Percentiles rank a stretch among this genome's conserved stretches.
Conservation (phyloP, 225 moss, liverwort and hornwort species). For the Bryum argenteum region DNA sequence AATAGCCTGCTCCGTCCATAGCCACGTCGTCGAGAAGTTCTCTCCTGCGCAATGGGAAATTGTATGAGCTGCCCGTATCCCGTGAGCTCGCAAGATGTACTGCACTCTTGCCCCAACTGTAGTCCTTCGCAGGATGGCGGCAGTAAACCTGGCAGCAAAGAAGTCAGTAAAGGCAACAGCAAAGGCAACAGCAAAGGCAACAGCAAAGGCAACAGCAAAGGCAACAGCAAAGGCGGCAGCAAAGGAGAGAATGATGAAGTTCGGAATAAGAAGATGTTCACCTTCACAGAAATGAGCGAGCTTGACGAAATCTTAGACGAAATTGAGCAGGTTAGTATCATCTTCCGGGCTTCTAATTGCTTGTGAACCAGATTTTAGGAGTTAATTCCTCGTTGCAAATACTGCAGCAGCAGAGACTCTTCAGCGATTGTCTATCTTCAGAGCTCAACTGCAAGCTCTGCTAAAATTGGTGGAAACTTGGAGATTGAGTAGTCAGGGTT, state of each 20-base stretch:
- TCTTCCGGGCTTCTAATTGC: neutral
- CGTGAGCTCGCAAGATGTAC: slow-evolving; percentile 15
- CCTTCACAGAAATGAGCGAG: slow-evolving; percentile 34
- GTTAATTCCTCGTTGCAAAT: neutral
- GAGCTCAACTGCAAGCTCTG: neutral
- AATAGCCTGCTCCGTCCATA: neutral
- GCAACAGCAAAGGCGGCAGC: neutral
- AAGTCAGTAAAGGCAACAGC: neutral
- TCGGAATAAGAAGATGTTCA: slow-evolving; percentile 32
- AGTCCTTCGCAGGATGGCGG: neutral
- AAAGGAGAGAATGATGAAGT: neutral
- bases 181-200: neutral
- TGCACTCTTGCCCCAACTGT: slow-evolving; percentile 1
- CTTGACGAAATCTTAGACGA: slow-evolving; percentile 50
- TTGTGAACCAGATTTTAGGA: neutral
- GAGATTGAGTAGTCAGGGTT: neutral
- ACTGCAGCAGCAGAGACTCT: neutral
- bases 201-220: slow-evolving; percentile 7
- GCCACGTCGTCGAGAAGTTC: neutral
- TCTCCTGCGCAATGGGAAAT: slow-evolving; percentile 34
- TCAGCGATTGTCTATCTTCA: neutral
- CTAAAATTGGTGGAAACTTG: neutral
- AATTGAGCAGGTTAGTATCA: slow-evolving; percentile 43
- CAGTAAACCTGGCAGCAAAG: neutral
- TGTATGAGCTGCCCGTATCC: slow-evolving; percentile 37